These are phyloP conservation scores for Monilinia aucupariae DNA, from an alignment of 2,329 filamentous ascomycete species.

Conservation along the genomic window DNA sequence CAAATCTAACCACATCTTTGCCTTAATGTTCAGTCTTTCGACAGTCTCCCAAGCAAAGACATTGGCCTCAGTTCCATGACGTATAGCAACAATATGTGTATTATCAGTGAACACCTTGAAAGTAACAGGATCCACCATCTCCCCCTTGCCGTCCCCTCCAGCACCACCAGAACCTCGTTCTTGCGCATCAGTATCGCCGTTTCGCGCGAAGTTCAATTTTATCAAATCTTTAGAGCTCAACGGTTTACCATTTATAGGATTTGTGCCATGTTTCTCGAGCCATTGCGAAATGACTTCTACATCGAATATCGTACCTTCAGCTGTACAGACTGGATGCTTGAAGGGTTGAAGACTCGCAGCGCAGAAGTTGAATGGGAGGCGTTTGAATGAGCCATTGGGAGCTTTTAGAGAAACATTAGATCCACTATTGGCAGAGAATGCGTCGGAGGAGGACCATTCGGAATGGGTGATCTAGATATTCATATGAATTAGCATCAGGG, in stretches of 20 bases:
- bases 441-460: slow-evolving; percentile 90
- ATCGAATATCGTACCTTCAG: slow-evolving; percentile 85
- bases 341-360: slow-evolving; percentile 94
- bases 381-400: slow-evolving; percentile 64
- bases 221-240: slow-evolving; percentile 79
- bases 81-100: slow-evolving; percentile 88
- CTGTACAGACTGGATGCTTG: slow-evolving; percentile 86
- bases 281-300: slow-evolving; percentile 89
- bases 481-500: background rate
- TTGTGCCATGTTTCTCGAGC: slow-evolving; percentile 90
- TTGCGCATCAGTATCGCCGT: slow-evolving; percentile 60
- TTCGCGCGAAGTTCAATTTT: slow-evolving; percentile 85
- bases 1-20: slow-evolving; percentile 91
- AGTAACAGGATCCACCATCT: slow-evolving; percentile 92
- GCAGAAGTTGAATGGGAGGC: slow-evolving; percentile 97
- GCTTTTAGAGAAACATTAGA: slow-evolving; percentile 59
- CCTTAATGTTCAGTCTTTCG: slow-evolving; percentile 90
- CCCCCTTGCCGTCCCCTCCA: slow-evolving; percentile 57
- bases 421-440: slow-evolving; percentile 76
- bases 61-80: slow-evolving; percentile 77
- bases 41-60: slow-evolving; percentile 96
- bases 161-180: slow-evolving; percentile 44
- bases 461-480: slow-evolving; percentile 77
- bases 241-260: slow-evolving; percentile 77
- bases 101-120: slow-evolving; percentile 98